Evolutionary conservation across 1,139 yeast species (phyloP), one percentile per base, ranked within the genome.

Genomic region (Geotrichum reessii): DNA sequence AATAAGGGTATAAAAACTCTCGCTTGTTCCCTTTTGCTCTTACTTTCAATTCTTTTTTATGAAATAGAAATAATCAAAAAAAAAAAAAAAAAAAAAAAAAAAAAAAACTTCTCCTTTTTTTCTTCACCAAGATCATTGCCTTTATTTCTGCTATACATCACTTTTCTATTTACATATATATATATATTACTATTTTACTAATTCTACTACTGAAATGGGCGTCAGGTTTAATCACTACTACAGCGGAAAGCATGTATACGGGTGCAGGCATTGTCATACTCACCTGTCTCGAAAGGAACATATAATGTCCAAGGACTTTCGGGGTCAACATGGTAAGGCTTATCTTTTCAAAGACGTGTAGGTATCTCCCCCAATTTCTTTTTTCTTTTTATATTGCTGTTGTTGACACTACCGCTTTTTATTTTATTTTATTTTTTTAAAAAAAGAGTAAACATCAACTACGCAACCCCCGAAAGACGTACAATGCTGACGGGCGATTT

Each of bases 401-500:
- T 33, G 27, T 19, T 17, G 27, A 14, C 44, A 21, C 42, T 24
- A 24, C 21, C 44, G 51, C 33, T 48, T 50, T 28, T 31, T 42
- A 12, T 24, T n/a, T 19, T 11, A 25, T 31, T 2, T 19, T 37
- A 40, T 28, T 28, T 19, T 53, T 50, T 49, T 31, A 27, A 19
- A 28, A 19, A 28, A 53, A 72, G 74, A 21, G 73, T 75, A 53
- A 79, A 79, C 64, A 67, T 72, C 47, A 68, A 67, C 12, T 66
- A 68, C 28, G 70, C 72, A 1, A 62, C 61, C 5, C 65, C 68
- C 7, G 76, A 73, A 58, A 69, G 69, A 48, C 74, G 82, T 57
- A 65, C 68, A 55, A 87, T 89, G 93, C 75, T 76, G 58, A 87
- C 96, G 0, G 97, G 96, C 1, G 71, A 72, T 31, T 90, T 87